phyloP scores from a whole-genome alignment of 2,329 filamentous ascomycete genomes.

The Epichloe uncinata region DNA sequence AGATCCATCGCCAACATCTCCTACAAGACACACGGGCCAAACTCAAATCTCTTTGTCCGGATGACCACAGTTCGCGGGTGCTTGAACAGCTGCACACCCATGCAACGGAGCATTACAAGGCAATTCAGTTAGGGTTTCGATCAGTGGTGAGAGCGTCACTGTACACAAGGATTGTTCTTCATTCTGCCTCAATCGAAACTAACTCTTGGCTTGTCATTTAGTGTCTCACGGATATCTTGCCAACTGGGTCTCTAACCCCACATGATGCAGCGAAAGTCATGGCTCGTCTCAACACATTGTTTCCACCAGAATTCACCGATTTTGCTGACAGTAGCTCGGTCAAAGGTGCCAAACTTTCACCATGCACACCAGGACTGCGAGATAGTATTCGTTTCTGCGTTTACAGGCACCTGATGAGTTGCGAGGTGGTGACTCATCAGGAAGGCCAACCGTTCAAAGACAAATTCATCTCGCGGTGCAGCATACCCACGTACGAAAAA shows the following conservation, averaged over 20 bases:
- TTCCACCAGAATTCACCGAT: constrained; percentile 14
- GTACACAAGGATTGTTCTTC: not conserved
- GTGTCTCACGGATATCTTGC: constrained; percentile 2
- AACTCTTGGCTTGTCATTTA: not conserved
- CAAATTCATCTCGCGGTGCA: constrained; percentile 21
- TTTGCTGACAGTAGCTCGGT: constrained; percentile 8
- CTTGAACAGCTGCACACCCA: constrained; percentile 19
- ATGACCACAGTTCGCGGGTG: constrained; percentile 9
- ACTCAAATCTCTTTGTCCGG: constrained; percentile 6
- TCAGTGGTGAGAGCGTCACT: constrained; percentile 14
- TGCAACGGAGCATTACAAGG: constrained; percentile 15
- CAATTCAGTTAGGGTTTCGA: constrained; percentile 21
- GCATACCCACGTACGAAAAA: constrained; percentile 17
- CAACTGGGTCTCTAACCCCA: constrained; percentile 2
- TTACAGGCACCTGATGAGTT: constrained; percentile 20
- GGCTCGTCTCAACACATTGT: constrained; percentile 23
- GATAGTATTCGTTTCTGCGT: constrained; percentile 23
- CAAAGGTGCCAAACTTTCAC: constrained; percentile 15
- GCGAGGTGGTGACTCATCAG: constrained; percentile 9
- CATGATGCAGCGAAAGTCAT: constrained; percentile 14
- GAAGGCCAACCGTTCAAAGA: constrained; percentile 14
- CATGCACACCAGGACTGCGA: constrained; percentile 18
- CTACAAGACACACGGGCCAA: constrained; percentile 11
- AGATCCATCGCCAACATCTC: constrained; percentile 18
- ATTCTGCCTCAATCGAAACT: not conserved